A percentile compares a stretch with the other conserved stretches of the same genome.
phyloP scores from a whole-genome alignment of 2,329 filamentous ascomycete species.

The Ophiocordyceps camponoti-floridani region DNA sequence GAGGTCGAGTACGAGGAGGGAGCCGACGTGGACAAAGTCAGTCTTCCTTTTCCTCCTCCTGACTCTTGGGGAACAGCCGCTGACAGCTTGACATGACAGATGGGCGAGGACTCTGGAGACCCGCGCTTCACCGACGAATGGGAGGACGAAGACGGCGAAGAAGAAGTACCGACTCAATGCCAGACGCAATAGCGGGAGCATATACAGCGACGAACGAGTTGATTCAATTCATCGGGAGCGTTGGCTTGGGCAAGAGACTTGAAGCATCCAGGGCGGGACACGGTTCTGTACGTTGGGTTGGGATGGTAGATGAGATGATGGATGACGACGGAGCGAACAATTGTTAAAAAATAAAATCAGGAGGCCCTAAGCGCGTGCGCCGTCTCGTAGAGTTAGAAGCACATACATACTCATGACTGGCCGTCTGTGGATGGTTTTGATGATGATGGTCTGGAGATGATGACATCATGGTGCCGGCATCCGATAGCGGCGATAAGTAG shows the following conservation, averaged over 20 bases:
- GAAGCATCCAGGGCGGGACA: background rate
- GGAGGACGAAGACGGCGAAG: constrained; percentile 51
- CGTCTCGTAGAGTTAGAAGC: background rate
- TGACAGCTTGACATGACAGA: constrained; percentile 27
- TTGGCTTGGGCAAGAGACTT: background rate
- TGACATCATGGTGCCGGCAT: background rate
- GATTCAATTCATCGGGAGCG: background rate
- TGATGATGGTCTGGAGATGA: background rate
- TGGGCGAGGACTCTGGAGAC: constrained; percentile 55
- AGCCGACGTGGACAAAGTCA: constrained; percentile 62
- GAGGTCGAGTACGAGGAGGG: constrained; percentile 78
- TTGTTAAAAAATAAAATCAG: too few species aligned
- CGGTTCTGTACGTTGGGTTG: too few species aligned
- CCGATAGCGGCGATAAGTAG: background rate
- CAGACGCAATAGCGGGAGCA: constrained; percentile 43
- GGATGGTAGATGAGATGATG: background rate
- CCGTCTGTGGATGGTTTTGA: background rate
- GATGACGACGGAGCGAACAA: background rate
- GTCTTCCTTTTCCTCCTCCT: constrained; percentile 6
- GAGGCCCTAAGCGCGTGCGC: too few species aligned
- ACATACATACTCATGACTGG: background rate
- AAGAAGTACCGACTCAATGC: constrained; percentile 50
- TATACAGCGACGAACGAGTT: background rate
- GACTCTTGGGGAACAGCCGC: constrained; percentile 1
- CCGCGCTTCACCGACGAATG: constrained; percentile 46